phyloP scores from a whole-genome alignment of 305 asterid species.

The Coffea humblotiana region DNA sequence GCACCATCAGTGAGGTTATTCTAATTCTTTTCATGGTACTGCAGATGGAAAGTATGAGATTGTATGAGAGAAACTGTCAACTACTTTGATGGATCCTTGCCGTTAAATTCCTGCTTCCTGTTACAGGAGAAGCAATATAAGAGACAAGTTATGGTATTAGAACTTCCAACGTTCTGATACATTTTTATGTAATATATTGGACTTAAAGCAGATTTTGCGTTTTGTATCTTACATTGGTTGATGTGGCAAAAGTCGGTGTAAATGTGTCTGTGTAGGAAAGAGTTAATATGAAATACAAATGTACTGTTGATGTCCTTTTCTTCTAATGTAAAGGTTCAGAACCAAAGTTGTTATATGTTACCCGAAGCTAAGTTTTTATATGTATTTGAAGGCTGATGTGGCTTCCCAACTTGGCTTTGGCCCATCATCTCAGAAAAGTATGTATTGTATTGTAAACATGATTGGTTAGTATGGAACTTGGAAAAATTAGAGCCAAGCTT shows the following conservation, averaged over 20 bases:
- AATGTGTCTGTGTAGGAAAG: background rate
- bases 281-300: background rate
- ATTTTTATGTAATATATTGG: background rate
- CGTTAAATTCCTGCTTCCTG: background rate
- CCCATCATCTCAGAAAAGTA: background rate
- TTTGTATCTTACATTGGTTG: background rate
- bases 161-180: background rate
- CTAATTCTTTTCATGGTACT: background rate
- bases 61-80: background rate
- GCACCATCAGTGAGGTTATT: background rate
- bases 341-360: background rate
- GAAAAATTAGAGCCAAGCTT: background rate
- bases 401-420: slow-evolving; percentile 7
- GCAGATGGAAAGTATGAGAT: slow-evolving; percentile 1
- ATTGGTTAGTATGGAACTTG: background rate
- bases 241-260: background rate
- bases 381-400: background rate
- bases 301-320: background rate
- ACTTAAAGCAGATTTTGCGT: background rate
- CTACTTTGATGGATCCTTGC: background rate
- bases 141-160: slow-evolving; percentile 6
- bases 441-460: background rate
- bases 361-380: background rate
- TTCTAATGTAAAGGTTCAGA: background rate
- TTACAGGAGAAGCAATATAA: background rate